Evolutionary conservation across 2,329 filamentous ascomycete species (phyloP).

Genomic region (Paecilomyces formosus): DNA sequence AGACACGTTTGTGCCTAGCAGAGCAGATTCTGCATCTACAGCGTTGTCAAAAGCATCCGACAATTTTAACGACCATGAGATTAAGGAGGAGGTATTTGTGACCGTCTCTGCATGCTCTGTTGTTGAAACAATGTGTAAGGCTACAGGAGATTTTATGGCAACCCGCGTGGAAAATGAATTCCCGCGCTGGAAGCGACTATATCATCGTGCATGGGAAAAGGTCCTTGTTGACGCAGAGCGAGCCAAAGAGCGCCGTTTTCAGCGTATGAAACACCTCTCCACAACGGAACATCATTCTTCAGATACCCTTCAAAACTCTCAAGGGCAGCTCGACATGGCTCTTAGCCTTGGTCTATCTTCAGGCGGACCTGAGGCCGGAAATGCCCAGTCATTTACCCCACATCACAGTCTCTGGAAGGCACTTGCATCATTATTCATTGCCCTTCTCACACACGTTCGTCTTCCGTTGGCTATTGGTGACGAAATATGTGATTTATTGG

Average conservation of each 20-base stretch:
- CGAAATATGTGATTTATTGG: slow-evolving; percentile 32
- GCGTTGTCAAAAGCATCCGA: slow-evolving; percentile 29
- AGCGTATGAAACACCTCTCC: slow-evolving; percentile 10
- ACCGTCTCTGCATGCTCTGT: slow-evolving; percentile 62
- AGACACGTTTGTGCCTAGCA: slow-evolving; percentile 37
- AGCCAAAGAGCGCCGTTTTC: slow-evolving; percentile 23
- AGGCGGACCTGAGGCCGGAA: slow-evolving; percentile 6
- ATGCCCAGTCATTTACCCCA: slow-evolving; percentile 25
- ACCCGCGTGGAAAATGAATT: slow-evolving; percentile 67
- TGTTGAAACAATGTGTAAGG: slow-evolving; percentile 59
- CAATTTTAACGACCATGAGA: slow-evolving; percentile 13
- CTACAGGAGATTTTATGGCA: slow-evolving; percentile 73
- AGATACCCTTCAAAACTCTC: background rate
- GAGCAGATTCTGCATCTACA: slow-evolving; percentile 45
- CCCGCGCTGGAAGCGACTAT: slow-evolving; percentile 34
- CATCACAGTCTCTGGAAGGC: slow-evolving; percentile 34
- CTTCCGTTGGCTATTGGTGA: slow-evolving; percentile 33
- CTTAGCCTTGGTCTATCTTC: slow-evolving; percentile 13
- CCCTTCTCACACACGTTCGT: slow-evolving; percentile 30
- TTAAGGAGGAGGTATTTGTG: slow-evolving; percentile 43
- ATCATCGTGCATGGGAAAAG: slow-evolving; percentile 29
- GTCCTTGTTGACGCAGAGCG: slow-evolving; percentile 30
- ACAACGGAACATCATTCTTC: background rate
- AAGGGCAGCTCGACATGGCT: background rate
- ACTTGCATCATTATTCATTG: slow-evolving; percentile 29